Percentiles rank a stretch among this genome's conserved stretches.
phyloP scores from a whole-genome alignment of 495 filamentous ascomycete genomes.

The Rhypophila decipiens region DNA sequence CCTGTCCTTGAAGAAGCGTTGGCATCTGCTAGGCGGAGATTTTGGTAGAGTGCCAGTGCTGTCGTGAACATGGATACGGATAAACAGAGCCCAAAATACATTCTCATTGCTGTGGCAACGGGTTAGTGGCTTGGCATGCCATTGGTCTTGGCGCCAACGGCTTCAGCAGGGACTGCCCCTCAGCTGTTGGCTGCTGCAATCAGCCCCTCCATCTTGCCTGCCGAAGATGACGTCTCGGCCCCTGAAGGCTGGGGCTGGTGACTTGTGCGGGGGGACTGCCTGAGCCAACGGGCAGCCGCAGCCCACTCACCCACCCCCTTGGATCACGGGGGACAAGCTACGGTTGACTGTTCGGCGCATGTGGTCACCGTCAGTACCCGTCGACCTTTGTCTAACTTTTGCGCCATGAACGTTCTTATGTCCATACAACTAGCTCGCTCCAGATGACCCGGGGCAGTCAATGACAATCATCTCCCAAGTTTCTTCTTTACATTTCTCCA shows the following conservation, averaged over 20 bases:
- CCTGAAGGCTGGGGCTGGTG: no score
- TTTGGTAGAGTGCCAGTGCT: not conserved
- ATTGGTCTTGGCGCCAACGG: no score
- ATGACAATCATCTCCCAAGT: no score
- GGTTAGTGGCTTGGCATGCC: not conserved
- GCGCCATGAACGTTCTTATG: no score
- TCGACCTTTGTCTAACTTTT: no score
- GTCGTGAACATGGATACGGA: not conserved
- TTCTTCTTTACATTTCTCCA: no score
- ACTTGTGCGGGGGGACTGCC: no score
- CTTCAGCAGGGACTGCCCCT: no score
- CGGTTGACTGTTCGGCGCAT: no score
- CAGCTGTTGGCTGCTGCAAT: not conserved
- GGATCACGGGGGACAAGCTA: constrained; percentile 6
- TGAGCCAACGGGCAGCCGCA: constrained; percentile 1
- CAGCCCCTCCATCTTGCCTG: constrained; percentile 6
- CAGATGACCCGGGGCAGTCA: no score
- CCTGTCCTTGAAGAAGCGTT: constrained; percentile 2
- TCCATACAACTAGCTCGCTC: no score
- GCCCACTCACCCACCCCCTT: not conserved
- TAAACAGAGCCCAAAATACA: not conserved
- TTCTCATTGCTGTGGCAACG: not conserved
- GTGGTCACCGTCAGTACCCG: no score
- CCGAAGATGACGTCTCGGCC: constrained; percentile 9
- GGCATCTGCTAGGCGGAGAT: not conserved